Evolutionary conservation across 1,284 basidiomycete genomes (phyloP), one percentile per base, ranked within the genome.

Genomic region (Rhodofomes roseus): DNA sequence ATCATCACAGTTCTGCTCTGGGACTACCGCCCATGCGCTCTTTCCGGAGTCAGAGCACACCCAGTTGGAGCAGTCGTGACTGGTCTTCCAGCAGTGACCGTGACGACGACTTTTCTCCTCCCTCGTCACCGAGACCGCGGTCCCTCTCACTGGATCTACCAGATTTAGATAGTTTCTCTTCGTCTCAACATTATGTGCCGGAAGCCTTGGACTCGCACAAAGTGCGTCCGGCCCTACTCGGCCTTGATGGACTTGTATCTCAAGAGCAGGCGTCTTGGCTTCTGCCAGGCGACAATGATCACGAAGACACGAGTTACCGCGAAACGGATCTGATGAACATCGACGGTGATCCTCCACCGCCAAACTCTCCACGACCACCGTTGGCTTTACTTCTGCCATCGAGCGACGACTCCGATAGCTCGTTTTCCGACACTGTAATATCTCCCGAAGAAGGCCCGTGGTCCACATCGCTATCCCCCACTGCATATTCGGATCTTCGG

Each of bases 371-470:
- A 27, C 55, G 62, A n/a, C 57, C 53, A 36, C 55, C 57, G 6
- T 37, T 60, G 8, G 48, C 52, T 14, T 43, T 64, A 22, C 61
- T 59, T 29, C 58, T 60, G 2, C 62, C 64, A 7, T 55, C 59
- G 20, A 63, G 65, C 31, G 44, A 62, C 34, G 64, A 65, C 37
- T 57, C 65, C 11, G 64, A 66, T 9, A 31, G 7, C 50, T 56
- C 60, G 27, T 67, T 63, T 27, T 52, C 66, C 7, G 64, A 66
- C 58, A 65, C 66, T 1, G 37, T 64, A 16, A 66, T 68, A 59
- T 66, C 66, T 16, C 62, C 61, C 14, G 65, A 65, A 9, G 66
- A 67, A 39, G 64, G 64, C 20, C 52, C 58, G 8, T 61, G 59
- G 60, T 51, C 22, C 7, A 23, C 48, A 18, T 59, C 63, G 11